Evolutionary conservation across 1,284 basidiomycete genomes (phyloP).

Genomic region (Melanopsichium pennsylvanicum): DNA sequence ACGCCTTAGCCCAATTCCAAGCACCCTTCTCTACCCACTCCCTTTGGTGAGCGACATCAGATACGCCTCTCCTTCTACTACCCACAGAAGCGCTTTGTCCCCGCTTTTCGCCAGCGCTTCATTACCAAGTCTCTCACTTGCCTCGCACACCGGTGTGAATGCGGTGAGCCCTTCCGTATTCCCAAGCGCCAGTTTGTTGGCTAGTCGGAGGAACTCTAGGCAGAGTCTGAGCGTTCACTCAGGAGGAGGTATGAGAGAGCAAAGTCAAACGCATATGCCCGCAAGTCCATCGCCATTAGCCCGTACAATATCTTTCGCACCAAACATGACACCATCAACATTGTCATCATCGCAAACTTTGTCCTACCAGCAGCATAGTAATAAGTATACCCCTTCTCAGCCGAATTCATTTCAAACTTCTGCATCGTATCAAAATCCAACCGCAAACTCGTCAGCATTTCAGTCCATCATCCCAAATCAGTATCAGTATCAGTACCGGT

Average conservation of each 20-base stretch:
- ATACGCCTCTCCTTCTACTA: too few species aligned
- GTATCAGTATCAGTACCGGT: not conserved
- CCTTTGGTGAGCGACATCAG: constrained; percentile 11
- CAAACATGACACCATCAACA: not conserved
- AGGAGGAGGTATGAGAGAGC: too few species aligned
- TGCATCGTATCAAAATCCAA: too few species aligned
- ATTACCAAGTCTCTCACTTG: not conserved
- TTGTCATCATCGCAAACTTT: too few species aligned
- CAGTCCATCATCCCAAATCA: too few species aligned
- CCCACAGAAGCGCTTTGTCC: too few species aligned
- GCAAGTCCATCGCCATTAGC: constrained; percentile 16
- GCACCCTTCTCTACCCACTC: constrained; percentile 3
- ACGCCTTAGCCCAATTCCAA: constrained; percentile 3
- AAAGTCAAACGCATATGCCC: constrained; percentile 5
- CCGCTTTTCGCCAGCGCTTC: not conserved
- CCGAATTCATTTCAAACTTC: too few species aligned
- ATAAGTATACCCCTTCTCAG: constrained; percentile 11
- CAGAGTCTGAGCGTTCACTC: not conserved
- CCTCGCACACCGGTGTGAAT: not conserved
- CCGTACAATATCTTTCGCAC: constrained; percentile 1
- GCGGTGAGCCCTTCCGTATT: not conserved
- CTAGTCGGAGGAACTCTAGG: constrained; percentile 13
- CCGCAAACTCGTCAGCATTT: too few species aligned
- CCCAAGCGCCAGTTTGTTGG: constrained; percentile 3
- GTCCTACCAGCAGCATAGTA: too few species aligned